Conservation (phyloP, 495 filamentous ascomycete species). For the Penicillium herquei region DNA sequence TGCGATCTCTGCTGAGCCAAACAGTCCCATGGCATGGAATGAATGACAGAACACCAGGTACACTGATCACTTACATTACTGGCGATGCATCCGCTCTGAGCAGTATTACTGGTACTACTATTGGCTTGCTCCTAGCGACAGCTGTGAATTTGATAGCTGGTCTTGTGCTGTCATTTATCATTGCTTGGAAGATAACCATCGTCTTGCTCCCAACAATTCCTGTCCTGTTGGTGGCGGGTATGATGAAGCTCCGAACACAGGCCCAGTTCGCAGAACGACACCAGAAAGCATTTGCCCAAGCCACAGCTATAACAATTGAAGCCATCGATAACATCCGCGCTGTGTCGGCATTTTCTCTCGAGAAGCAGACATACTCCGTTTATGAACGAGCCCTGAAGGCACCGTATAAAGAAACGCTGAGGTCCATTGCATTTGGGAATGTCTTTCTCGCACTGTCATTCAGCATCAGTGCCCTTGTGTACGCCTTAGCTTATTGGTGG, state of each 20-base stretch:
- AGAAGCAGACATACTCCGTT: slow-evolving; percentile 36
- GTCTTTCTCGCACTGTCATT: slow-evolving; percentile 40
- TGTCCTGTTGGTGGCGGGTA: slow-evolving; percentile 38
- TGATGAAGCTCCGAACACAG: slow-evolving; percentile 53
- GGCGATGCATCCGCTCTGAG: slow-evolving; percentile 47
- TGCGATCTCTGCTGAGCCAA: slow-evolving; percentile 50
- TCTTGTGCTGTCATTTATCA: slow-evolving; percentile 34
- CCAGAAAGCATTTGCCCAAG: slow-evolving; percentile 49
- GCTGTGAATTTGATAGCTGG: slow-evolving; percentile 38
- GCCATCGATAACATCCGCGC: slow-evolving; percentile 52
- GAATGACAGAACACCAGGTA: slow-evolving; percentile 41
- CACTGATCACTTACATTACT: slow-evolving; percentile 47
- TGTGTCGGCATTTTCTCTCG: slow-evolving; percentile 49
- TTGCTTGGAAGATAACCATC: slow-evolving; percentile 45
- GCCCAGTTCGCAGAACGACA: slow-evolving; percentile 58
- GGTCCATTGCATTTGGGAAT: slow-evolving; percentile 39
- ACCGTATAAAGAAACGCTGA: slow-evolving; percentile 47
- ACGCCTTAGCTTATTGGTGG: slow-evolving; percentile 69
- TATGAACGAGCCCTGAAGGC: slow-evolving; percentile 35
- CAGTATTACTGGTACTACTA: slow-evolving; percentile 45
- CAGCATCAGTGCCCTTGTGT: slow-evolving; percentile 51
- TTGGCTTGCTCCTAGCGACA: slow-evolving; percentile 45
- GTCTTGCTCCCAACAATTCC: slow-evolving; percentile 40
- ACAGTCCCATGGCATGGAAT: slow-evolving; percentile 51
- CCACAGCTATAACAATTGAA: slow-evolving; percentile 49